These are phyloP conservation scores for Lactarius evosmus DNA, from an alignment of 768 basidiomycete genomes.

Conservation along the genomic window DNA sequence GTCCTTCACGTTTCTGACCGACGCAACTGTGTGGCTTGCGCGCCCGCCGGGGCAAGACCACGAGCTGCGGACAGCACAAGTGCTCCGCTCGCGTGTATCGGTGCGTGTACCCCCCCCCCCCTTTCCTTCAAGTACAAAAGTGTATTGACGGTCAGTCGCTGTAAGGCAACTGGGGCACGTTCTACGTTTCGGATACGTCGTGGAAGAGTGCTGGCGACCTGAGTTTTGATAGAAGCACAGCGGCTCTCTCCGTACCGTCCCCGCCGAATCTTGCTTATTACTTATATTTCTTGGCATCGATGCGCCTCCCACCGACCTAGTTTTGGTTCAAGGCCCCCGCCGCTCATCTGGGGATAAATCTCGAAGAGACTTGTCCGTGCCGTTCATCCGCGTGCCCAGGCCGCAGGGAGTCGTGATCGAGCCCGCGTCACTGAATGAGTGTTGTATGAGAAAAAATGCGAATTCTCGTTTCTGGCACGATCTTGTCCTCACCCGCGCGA, in stretches of 20 bases:
- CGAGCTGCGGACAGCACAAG: conserved; percentile 29
- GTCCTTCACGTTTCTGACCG: conserved; percentile 68
- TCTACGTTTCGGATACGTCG: conserved; percentile 19
- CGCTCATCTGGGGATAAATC: background rate
- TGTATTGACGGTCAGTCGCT: conserved; percentile 6
- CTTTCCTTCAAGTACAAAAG: background rate
- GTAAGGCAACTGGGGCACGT: background rate
- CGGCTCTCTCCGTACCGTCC: background rate
- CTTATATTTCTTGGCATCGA: background rate
- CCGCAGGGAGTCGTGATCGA: background rate
- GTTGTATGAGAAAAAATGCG: background rate
- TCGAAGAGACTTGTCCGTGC: background rate
- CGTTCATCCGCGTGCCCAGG: background rate
- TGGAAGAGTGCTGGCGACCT: conserved; percentile 1
- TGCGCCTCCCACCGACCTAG: background rate
- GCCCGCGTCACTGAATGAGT: background rate
- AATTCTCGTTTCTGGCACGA: background rate
- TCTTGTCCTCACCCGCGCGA: background rate
- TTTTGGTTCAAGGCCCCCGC: no score
- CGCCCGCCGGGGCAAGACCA: conserved; percentile 26
- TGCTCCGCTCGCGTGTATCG: conserved; percentile 33
- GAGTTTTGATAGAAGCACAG: background rate
- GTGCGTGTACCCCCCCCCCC: conserved; percentile 18
- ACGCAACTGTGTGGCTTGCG: conserved; percentile 71
- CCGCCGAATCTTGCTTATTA: background rate